Base-by-base conservation (phyloP, 495 filamentous ascomycete genomes). In the Hypoxylon rickii region DNA sequence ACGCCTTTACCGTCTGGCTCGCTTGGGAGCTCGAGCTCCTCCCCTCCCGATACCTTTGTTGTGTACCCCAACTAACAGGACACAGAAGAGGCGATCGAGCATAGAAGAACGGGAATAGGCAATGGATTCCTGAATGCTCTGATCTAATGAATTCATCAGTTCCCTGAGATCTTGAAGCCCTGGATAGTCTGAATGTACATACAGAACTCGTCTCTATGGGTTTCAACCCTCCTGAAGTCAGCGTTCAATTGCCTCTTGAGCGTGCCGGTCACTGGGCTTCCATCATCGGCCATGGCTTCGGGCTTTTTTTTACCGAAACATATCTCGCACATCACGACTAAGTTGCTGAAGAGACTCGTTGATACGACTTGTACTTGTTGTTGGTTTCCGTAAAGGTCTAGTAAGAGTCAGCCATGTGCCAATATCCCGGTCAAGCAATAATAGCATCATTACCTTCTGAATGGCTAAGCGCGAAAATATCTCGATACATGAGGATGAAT, bases 221-320 rank as follows among this genome's bases (percentile, higher is more conserved):
- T 45, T 31, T 63, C 53, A 15, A 63, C 52, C 3, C 15, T 45
- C 17, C 20, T 53, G 24, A 63, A 63, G 22, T 57, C 48, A 20
- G 22, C 53, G 44, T 63, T 63, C 43, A 63, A 41, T 37, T 57
- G 47, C 48, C 38, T 63, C 36, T 57, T 62, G 10, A 45, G 15
- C 26, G 43, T n/a, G 42, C 24, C 40, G 13, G 22, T 20, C 1
- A 7, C 13, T 8, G 50, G 33, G 33, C 20, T 55, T 18, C 43
- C 61, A 32, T 60, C 55, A 6, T 66, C 65, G 20, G n/a, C 17
- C 44, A 48, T 54, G 21, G 47, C 15, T 33, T 61, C 51, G 15
- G 62, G 64, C 51, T 65, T 65, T 56, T 69, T 71, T 43, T 68
- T 68, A 24, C 61, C 51, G 37, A 71, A 69, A 11, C 63, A 51